These are phyloP conservation scores for Hirsutella thompsonii DNA, from an alignment of 2,329 filamentous ascomycete genomes.

Conservation along the genomic window DNA sequence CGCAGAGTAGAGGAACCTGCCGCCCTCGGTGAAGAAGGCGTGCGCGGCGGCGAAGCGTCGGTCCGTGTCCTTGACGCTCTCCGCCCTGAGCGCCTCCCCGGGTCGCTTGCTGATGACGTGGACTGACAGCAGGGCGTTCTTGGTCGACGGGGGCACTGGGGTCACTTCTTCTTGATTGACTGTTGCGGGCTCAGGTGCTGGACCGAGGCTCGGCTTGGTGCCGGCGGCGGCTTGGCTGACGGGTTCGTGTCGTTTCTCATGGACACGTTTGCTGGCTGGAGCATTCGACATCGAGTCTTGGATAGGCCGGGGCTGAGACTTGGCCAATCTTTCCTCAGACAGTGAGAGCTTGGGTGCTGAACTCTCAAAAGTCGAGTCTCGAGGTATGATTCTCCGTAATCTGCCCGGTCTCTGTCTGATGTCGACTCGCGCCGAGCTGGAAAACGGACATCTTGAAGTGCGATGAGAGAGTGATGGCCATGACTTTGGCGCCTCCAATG, in stretches of 20 bases:
- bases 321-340: background rate
- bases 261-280: too few species aligned
- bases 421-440: too few species aligned
- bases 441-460: too few species aligned
- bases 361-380: too few species aligned
- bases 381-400: too few species aligned
- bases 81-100: constrained; percentile 4
- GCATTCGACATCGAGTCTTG: too few species aligned
- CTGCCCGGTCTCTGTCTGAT: too few species aligned
- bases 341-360: too few species aligned
- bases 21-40: constrained; percentile 18
- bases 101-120: constrained; percentile 6
- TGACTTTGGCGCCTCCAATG: background rate
- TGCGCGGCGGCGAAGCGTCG: constrained; percentile 14
- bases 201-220: background rate
- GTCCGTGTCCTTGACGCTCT: constrained; percentile 9
- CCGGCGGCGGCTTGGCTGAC: background rate
- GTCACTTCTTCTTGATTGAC: background rate
- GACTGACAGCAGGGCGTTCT: constrained; percentile 7
- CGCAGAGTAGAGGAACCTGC: constrained; percentile 36
- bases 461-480: too few species aligned
- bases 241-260: too few species aligned
- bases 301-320: too few species aligned
- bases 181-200: background rate
- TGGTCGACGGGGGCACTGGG: constrained; percentile 1